These are phyloP conservation scores for Ceratocystis papillata DNA, from an alignment of 2,329 filamentous ascomycete species.

Conservation along the genomic window DNA sequence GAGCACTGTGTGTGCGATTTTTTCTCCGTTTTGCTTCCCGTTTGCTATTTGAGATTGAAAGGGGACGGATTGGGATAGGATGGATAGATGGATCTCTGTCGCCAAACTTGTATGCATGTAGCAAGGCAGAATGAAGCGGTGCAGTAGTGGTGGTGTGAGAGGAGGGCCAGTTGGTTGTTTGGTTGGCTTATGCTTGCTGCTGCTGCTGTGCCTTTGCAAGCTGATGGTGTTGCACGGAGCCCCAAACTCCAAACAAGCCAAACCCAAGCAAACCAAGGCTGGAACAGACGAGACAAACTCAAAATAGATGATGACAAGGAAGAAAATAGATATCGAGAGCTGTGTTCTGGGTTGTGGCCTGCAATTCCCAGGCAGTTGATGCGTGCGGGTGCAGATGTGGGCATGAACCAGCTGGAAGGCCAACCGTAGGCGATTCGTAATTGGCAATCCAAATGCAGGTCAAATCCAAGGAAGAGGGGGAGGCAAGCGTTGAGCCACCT, in stretches of 20 bases:
- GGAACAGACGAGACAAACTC: constrained; percentile 7
- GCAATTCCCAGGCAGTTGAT: neutral
- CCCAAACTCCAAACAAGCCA: constrained; percentile 15
- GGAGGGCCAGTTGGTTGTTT: too few relatives aligned
- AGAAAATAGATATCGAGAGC: neutral
- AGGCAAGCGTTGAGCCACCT: neutral
- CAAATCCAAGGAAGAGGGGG: constrained; percentile 5
- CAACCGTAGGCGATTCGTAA: neutral
- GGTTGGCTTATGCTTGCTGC: neutral
- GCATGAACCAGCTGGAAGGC: neutral
- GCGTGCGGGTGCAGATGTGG: neutral
- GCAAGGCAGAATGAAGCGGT: neutral
- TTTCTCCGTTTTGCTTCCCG: neutral
- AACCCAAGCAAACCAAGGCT: constrained; percentile 4
- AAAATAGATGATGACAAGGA: neutral
- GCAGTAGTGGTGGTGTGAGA: too few relatives aligned
- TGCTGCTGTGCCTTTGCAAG: neutral
- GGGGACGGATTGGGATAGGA: too few relatives aligned
- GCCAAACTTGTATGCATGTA: neutral
- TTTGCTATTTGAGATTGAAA: too few relatives aligned
- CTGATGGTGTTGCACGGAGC: constrained; percentile 8
- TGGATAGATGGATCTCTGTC: too few relatives aligned
- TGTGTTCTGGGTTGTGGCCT: constrained; percentile 1
- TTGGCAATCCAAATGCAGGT: constrained; percentile 5
- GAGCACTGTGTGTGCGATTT: neutral